Base-by-base conservation (phyloP, 2,329 filamentous ascomycete species). In the Hypoxylon sp. region DNA sequence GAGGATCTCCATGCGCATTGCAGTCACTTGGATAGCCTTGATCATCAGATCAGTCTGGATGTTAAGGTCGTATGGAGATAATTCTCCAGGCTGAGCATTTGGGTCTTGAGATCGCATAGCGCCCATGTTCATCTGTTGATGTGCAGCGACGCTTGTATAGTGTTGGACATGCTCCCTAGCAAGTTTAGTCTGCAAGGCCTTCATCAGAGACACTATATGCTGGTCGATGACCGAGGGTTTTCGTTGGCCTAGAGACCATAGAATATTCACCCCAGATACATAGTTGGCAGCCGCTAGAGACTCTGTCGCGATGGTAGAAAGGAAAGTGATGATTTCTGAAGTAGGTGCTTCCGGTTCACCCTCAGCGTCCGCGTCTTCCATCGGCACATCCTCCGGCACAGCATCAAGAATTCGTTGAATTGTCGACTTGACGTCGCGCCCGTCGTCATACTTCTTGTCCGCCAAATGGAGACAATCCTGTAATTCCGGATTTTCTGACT, bases 11-110 rank as follows among this genome's bases (percentile, higher is more conserved):
- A 99, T 98, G 47, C 96, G 91, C 71, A 94, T 87, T 1, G 96
- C 93, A 21, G 97, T 92, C 64, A 98, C 90, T 75, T 98, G 94
- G 68, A 99, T 94, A 8, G 94, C 93, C 82, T 98, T 98, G 76
- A 98, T 91, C 80, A 98, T 97, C 46, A 99, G 83, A 63, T 92
- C 91, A 7, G 93, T 94, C 71, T 96, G 94, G n/a, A 97, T 88
- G 75, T 97, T 93, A 31, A 94, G 86, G 66, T 98, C 94, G 74
- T 93, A 92, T 5, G 89, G 82, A 60, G 91, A 90, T 77, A 93
- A 86, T 68, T 91, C 87, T 42, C 84, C 84, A 13, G 79, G 76
- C 13, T 84, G 84, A 29, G 85, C 84, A 68, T 82, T 86, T 15
- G 89, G 86, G 19, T 90, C 87, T 64, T 87, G 85, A 50, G 80